These are phyloP conservation scores for Hyaloscypha finlandica DNA, from an alignment of 495 filamentous ascomycete genomes.

Conservation along the genomic window DNA sequence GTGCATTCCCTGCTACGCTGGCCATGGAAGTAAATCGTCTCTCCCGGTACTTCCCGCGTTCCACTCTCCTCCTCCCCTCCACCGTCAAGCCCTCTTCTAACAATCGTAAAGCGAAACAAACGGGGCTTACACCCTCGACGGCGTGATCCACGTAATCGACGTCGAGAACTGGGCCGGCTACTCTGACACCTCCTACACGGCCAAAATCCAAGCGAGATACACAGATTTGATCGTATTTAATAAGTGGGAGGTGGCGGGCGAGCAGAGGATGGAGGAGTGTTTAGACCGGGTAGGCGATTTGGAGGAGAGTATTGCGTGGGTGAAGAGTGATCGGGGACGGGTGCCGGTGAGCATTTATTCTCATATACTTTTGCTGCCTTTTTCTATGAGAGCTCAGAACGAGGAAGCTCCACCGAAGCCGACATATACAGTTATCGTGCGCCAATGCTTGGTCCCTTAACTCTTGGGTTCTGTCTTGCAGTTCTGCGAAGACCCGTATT, in stretches of 20 bases:
- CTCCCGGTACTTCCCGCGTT: background rate
- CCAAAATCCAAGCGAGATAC: slow-evolving; percentile 82
- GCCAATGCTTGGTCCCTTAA: no score
- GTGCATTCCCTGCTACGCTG: slow-evolving; percentile 84
- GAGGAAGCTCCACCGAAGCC: no score
- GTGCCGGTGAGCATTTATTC: slow-evolving; percentile 53
- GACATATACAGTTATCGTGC: no score
- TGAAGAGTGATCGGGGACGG: slow-evolving; percentile 75
- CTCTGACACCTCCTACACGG: slow-evolving; percentile 85
- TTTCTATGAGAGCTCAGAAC: no score
- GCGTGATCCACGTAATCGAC: slow-evolving; percentile 90
- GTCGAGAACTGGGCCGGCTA: slow-evolving; percentile 98
- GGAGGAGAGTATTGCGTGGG: slow-evolving; percentile 75
- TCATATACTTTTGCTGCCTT: no score
- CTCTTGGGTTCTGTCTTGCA: no score
- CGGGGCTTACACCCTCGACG: slow-evolving; percentile 75
- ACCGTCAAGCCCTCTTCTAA: no score
- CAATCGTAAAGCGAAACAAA: slow-evolving; percentile 50
- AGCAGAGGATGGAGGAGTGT: slow-evolving; percentile 76
- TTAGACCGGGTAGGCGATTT: slow-evolving; percentile 85
- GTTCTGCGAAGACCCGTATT: no score
- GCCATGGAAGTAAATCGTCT: slow-evolving; percentile 93
- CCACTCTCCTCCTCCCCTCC: background rate
- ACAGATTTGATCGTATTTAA: slow-evolving; percentile 94
- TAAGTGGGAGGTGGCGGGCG: slow-evolving; percentile 83